Base-by-base conservation (phyloP, 805 yeast genomes). In the Pichia rugopelliculosa region DNA sequence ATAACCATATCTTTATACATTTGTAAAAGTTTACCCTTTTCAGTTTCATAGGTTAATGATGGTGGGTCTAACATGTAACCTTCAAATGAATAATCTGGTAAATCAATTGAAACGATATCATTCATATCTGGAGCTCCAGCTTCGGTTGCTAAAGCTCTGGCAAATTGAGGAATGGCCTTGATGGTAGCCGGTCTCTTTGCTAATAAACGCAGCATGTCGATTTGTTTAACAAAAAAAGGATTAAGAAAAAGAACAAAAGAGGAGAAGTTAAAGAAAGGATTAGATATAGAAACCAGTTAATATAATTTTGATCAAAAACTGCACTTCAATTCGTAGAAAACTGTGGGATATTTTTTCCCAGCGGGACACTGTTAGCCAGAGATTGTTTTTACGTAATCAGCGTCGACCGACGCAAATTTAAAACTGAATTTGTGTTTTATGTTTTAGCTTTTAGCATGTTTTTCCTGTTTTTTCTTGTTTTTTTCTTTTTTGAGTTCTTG, bases 1-100 rank as follows among this genome's bases (percentile, higher is more conserved):
- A 84, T 71, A 57, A 84, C 80, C 98, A 93, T 90, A 67, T 91
- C 96, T 73, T 88, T 86, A 80, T 90, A 93, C 96, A 93, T 88
- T 65, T 89, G 81, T 62, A 93, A 74, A 59, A 93, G 71, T 48
- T 82, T 77, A 44, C 78, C 76, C 77, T 88, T 89, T 60, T 87
- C 82, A 49, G 96, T 84, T 69, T 82, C 83, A 66, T 85, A 84
- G 45, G 73, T 69, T 61, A 85, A 72, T 43, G 76, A 76, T 46
- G 96, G 96, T 22, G 76, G 75, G 23, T 77, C 82, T 56, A 93
- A 66, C 70, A 83, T 73, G 75, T 89, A 93, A 46, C 88, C 84
- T 69, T 87, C 93, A 65, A 88, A 93, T 9, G 96, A 82, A 47
- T 77, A 68, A 45, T 82, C 89, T 53, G 95, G 95, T 54, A 91